These are phyloP conservation scores for Candida railenensis DNA, from an alignment of 805 yeast species.

Conservation along the genomic window DNA sequence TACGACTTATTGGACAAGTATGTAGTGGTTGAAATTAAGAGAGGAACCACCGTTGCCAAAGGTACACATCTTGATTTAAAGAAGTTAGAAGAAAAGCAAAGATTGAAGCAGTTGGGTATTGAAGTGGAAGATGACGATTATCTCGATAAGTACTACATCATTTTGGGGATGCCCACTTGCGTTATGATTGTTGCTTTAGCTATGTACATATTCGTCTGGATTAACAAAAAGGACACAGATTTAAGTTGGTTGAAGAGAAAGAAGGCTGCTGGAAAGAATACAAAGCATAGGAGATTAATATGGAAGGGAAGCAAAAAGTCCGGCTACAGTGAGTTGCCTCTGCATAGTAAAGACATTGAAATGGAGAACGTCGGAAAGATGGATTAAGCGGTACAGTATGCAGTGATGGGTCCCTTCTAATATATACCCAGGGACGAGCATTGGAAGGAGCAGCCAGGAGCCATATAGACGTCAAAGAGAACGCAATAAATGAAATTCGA, in stretches of 20 bases:
- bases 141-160: constrained; percentile 57
- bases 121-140: constrained; percentile 50
- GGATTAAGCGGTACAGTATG: too few species aligned
- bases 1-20: constrained; percentile 49
- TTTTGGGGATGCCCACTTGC: constrained; percentile 65
- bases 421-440: too few species aligned
- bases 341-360: constrained; percentile 21
- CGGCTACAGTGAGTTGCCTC: constrained; percentile 32
- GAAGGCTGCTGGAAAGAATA: constrained; percentile 25
- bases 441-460: not conserved
- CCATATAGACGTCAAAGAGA: not conserved
- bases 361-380: constrained; percentile 11
- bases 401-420: too few species aligned
- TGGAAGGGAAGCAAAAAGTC: constrained; percentile 21
- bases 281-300: constrained; percentile 29
- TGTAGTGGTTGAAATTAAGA: constrained; percentile 44
- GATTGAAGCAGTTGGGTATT: constrained; percentile 16
- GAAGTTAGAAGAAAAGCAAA: constrained; percentile 29
- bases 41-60: constrained; percentile 55
- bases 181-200: constrained; percentile 58
- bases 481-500: not conserved
- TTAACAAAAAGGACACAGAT: constrained; percentile 48
- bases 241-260: constrained; percentile 36
- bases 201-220: constrained; percentile 62
- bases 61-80: constrained; percentile 44